Percentiles rank a stretch among this genome's conserved stretches.
Conservation (phyloP, 2,329 filamentous ascomycete species). For the Gnomoniopsis sp. region DNA sequence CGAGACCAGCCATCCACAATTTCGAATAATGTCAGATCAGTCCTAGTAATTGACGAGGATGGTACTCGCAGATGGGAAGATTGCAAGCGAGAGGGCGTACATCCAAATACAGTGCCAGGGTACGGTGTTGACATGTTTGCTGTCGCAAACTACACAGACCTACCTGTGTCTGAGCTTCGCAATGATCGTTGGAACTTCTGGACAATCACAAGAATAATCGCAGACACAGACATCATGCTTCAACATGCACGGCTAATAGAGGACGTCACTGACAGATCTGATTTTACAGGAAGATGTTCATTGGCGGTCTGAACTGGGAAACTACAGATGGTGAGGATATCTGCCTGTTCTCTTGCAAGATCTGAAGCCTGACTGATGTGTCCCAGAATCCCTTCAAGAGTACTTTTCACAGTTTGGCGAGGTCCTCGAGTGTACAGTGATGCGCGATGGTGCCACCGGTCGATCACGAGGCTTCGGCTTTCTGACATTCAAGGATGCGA, state of each 20-base stretch:
- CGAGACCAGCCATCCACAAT: not conserved
- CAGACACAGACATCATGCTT: conserved; percentile 8
- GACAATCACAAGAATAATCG: not conserved
- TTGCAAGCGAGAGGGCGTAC: not conserved
- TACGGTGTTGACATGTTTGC: not conserved
- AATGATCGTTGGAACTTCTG: not conserved
- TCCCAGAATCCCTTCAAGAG: conserved; percentile 84
- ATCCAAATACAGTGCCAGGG: not conserved
- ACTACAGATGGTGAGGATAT: conserved; percentile 85
- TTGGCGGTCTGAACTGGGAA: conserved; percentile 98
- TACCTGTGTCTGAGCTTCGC: not conserved
- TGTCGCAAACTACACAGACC: not conserved
- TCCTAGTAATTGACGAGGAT: conserved; percentile 1
- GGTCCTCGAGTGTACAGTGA: conserved; percentile 97
- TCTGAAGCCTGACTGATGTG: not conserved
- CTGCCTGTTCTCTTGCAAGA: not conserved
- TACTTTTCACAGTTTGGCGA: conserved; percentile 99
- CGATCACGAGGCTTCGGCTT: conserved; percentile 96
- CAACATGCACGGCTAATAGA: not conserved
- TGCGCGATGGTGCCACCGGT: conserved; percentile 92
- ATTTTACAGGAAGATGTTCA: conserved; percentile 91
- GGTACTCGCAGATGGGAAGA: not conserved
- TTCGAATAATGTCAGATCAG: not conserved
- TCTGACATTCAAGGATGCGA: conserved; percentile 94
- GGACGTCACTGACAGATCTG: conserved; percentile 21